Base-by-base conservation (phyloP, 257 asterid species). In the Scutellaria galericulata region DNA sequence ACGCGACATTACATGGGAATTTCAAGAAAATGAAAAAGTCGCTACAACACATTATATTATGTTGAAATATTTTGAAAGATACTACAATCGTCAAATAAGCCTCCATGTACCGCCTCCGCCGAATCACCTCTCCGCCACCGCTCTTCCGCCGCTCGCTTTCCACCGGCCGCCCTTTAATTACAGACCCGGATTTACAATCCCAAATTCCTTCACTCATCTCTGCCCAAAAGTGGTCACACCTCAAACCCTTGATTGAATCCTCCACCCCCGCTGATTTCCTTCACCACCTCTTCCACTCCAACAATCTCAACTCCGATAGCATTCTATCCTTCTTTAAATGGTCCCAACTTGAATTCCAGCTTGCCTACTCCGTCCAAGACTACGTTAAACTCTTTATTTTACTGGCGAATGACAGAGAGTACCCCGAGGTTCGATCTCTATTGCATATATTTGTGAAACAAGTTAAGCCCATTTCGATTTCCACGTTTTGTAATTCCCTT, bases 351-450 rank as follows among this genome's bases (percentile, higher is more conserved):
- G 85, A 73, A 46, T 79, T 74, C 64, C 74, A 77, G 80, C 83
- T 82, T 55, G 75, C 82, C 22, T 78, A 78, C 68, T 77, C 91
- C 53, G 75, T 79, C 18, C 89, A 86, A 9, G 68, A 77, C 82
- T 73, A 84, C 57, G 78, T 79, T 55, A 86, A 60, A 63, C 81
- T 86, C 70, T 77, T 86, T 39, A 70, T 82, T 60, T 76, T 83
- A 57, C 82, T 90, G 56, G 90, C 90, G 0, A 83, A 83, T 58
- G 90, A 82, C 27, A 86, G 75, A 46, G 83, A 78, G 68, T 91
- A 91, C 81, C 71, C 93, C 52, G 82, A 87, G 72, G 70, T 92
- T 39, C 86, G 95, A 73, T 85, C 98, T 65, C 77, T 86, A 68
- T 27, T 88, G 76, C 92, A 90, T 65, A 15, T 65, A 63, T 83